Evolutionary conservation across 371 early-diverging fungal species (phyloP).

Genomic region (Phascolomyces articulosus): DNA sequence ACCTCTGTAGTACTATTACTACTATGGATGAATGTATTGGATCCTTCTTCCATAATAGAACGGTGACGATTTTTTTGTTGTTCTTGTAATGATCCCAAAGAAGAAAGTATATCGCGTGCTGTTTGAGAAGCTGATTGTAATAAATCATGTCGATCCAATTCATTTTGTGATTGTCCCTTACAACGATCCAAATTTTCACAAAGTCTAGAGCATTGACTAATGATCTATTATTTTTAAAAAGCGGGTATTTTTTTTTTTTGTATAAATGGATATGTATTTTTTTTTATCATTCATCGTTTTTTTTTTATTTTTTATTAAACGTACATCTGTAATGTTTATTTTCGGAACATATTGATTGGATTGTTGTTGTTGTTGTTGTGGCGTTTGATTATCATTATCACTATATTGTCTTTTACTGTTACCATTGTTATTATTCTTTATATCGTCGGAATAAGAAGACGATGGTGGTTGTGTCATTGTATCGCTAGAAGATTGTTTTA

Average conservation of each 20-base stretch:
- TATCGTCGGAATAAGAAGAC: background rate
- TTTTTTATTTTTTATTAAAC: no score
- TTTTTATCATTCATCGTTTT: background rate
- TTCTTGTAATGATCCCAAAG: background rate
- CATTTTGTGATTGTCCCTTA: constrained; percentile 10
- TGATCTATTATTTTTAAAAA: constrained; percentile 12
- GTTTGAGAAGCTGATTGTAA: constrained; percentile 9
- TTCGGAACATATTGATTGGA: background rate
- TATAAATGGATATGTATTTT: background rate
- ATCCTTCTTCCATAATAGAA: background rate
- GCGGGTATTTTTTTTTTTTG: background rate
- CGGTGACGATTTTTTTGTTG: constrained; percentile 4
- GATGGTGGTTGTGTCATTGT: no score
- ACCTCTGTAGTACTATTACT: background rate
- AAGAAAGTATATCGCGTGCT: constrained; percentile 9
- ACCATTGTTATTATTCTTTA: background rate
- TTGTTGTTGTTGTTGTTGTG: constrained; percentile 1
- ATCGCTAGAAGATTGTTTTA: background rate
- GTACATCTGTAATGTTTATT: background rate
- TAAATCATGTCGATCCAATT: constrained; percentile 8
- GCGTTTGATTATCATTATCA: background rate
- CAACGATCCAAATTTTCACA: constrained; percentile 16
- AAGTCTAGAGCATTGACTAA: constrained; percentile 15
- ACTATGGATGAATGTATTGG: background rate
- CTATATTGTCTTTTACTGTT: background rate